Conservation (phyloP, 2,329 filamentous ascomycete genomes). For the Coniochaeta sp. region DNA sequence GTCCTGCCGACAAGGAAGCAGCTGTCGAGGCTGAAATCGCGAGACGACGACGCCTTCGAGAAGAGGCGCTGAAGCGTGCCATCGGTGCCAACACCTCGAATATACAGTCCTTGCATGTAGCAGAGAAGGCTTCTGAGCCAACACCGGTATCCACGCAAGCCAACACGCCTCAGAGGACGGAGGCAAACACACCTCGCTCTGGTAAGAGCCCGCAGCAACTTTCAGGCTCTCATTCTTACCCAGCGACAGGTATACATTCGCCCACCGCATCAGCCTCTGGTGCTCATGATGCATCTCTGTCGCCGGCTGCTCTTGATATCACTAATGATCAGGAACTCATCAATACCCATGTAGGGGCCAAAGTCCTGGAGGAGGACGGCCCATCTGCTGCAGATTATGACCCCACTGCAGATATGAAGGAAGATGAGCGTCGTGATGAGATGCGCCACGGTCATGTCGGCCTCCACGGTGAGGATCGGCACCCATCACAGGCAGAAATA, state of each 20-base stretch:
- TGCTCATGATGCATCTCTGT: slow-evolving; percentile 34
- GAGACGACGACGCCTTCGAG: slow-evolving; percentile 73
- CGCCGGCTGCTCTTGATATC: slow-evolving; percentile 54
- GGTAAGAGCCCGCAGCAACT: slow-evolving; percentile 26
- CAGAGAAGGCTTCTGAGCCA: slow-evolving; percentile 47
- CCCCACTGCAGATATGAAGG: slow-evolving; percentile 79
- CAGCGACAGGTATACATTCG: slow-evolving; percentile 12
- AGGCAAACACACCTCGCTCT: slow-evolving; percentile 36
- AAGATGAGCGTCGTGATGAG: slow-evolving; percentile 67
- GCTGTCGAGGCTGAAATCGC: slow-evolving; percentile 64
- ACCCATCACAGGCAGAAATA: slow-evolving; percentile 9
- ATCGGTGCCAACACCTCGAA: slow-evolving; percentile 67
- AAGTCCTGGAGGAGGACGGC: slow-evolving; percentile 50
- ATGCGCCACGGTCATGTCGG: slow-evolving; percentile 50
- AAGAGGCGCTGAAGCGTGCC: slow-evolving; percentile 72
- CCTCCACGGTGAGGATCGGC: slow-evolving; percentile 35
- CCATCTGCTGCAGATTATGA: slow-evolving; percentile 93
- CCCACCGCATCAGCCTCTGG: slow-evolving; percentile 30
- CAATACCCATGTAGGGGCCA: slow-evolving; percentile 45
- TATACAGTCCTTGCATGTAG: slow-evolving; percentile 65
- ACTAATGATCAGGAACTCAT: slow-evolving; percentile 60
- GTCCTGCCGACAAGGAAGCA: slow-evolving; percentile 58
- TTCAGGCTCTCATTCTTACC: slow-evolving; percentile 10
- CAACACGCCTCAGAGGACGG: slow-evolving; percentile 30
- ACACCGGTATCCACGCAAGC: slow-evolving; percentile 42